Percentiles rank a stretch among this genome's conserved stretches.
phyloP scores from a whole-genome alignment of 108 stramenopile species.

The Epithemia pelagica region DNA sequence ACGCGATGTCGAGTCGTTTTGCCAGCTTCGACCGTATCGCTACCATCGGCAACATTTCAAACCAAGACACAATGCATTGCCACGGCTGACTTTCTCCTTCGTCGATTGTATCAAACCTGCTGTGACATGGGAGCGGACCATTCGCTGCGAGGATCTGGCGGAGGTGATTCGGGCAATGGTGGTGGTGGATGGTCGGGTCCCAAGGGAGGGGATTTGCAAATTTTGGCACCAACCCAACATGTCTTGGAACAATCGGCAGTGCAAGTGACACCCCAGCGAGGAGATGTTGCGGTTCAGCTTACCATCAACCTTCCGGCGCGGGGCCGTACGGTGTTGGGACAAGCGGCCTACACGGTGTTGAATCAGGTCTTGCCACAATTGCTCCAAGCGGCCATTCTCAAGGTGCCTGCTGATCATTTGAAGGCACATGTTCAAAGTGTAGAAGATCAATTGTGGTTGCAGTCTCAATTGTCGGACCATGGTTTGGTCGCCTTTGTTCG shows the following conservation, averaged over 20 bases:
- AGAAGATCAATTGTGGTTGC: conserved; percentile 84
- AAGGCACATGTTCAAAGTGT: conserved; percentile 66
- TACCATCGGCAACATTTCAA: conserved; percentile 63
- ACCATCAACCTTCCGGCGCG: conserved; percentile 91
- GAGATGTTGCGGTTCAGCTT: conserved; percentile 76
- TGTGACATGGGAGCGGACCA: conserved; percentile 73
- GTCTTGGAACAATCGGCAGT: conserved; percentile 88
- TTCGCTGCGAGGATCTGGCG: conserved; percentile 22
- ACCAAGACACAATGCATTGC: conserved; percentile 70
- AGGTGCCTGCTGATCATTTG: conserved; percentile 41
- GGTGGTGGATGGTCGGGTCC: conserved; percentile 69
- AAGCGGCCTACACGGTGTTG: conserved; percentile 75
- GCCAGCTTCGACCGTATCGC: conserved; percentile 34
- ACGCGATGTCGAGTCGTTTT: conserved; percentile 80
- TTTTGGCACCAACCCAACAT: conserved; percentile 81
- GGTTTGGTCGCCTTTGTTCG: conserved; percentile 84
- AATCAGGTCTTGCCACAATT: conserved; percentile 56
- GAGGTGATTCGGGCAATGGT: no score
- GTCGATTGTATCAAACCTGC: conserved; percentile 50
- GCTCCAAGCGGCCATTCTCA: conserved; percentile 43
- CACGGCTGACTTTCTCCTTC: conserved; percentile 77
- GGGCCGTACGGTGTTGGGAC: conserved; percentile 84
- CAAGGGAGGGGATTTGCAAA: conserved; percentile 90
- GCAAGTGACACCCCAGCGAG: conserved; percentile 30
- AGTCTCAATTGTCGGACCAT: conserved; percentile 44